Evolutionary conservation across 805 yeast species (phyloP).

Genomic region (Zygosaccharomyces pseudorouxii): DNA sequence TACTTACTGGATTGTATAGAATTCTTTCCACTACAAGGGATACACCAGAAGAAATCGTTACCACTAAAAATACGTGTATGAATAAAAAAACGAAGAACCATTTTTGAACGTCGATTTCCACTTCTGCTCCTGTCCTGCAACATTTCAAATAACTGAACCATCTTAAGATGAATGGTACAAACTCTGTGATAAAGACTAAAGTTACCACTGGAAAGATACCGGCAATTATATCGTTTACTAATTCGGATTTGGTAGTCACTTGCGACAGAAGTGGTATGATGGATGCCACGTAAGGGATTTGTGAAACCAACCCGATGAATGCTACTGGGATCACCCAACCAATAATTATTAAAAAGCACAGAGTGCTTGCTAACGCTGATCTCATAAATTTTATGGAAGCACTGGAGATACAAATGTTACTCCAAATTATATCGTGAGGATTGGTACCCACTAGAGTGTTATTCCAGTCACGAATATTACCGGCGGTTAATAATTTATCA

Average conservation of each 20-base stretch:
- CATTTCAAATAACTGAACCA: slow-evolving; percentile 53
- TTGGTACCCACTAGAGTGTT: slow-evolving; percentile 49
- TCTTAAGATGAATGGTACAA: slow-evolving; percentile 56
- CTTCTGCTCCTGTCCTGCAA: slow-evolving; percentile 52
- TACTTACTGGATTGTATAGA: slow-evolving; percentile 63
- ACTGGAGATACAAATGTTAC: slow-evolving; percentile 44
- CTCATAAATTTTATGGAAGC: slow-evolving; percentile 38
- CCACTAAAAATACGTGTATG: slow-evolving; percentile 78
- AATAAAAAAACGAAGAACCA: slow-evolving; percentile 78
- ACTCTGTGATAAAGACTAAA: slow-evolving; percentile 57
- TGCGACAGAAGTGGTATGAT: slow-evolving; percentile 57
- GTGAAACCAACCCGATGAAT: slow-evolving; percentile 69
- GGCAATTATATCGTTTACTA: slow-evolving; percentile 49
- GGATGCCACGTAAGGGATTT: slow-evolving; percentile 58
- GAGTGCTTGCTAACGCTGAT: slow-evolving; percentile 41
- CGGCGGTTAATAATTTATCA: slow-evolving; percentile 50
- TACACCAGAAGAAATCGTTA: slow-evolving; percentile 77
- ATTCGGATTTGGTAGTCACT: slow-evolving; percentile 51
- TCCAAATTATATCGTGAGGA: slow-evolving; percentile 71
- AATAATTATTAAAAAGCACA: slow-evolving; percentile 47
- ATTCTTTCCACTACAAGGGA: slow-evolving; percentile 57
- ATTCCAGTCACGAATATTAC: slow-evolving; percentile 41
- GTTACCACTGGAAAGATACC: slow-evolving; percentile 65
- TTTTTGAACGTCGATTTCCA: slow-evolving; percentile 66
- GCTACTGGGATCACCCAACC: slow-evolving; percentile 85